Evolutionary conservation across 306 rosid species (phyloP).

Genomic region (Chamaecrista fasciculata): DNA sequence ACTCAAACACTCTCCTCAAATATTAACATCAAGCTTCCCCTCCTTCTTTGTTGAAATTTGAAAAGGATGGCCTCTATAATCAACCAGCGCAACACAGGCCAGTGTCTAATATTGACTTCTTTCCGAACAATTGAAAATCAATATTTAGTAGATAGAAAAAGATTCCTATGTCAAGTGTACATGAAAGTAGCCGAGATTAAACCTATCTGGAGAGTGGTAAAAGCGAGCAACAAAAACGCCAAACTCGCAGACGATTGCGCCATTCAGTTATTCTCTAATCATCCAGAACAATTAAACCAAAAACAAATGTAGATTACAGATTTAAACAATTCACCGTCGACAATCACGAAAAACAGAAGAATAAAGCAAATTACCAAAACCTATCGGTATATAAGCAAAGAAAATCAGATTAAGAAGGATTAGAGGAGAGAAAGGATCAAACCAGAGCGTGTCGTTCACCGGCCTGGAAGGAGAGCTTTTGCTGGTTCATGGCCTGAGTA

Average conservation of each 20-base stretch:
- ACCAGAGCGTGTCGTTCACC: slow-evolving; percentile 96
- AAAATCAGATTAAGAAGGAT: not conserved
- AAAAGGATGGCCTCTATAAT: not conserved
- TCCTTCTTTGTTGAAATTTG: not conserved
- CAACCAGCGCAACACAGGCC: not conserved
- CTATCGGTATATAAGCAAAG: no score
- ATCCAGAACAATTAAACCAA: not conserved
- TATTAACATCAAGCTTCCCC: not conserved
- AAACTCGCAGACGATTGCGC: no score
- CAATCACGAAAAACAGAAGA: not conserved
- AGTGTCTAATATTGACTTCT: not conserved
- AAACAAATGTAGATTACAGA: not conserved
- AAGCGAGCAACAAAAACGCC: not conserved
- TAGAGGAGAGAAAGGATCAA: not conserved
- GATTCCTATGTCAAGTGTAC: not conserved
- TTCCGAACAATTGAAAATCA: not conserved
- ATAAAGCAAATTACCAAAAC: not conserved
- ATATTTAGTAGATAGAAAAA: not conserved
- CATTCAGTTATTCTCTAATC: not conserved
- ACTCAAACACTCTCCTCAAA: not conserved
- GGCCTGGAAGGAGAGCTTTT: slow-evolving; percentile 87
- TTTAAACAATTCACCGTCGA: not conserved
- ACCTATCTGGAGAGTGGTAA: slow-evolving; percentile 7
- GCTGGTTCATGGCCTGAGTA: slow-evolving; percentile 86
- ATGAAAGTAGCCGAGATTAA: not conserved